These are phyloP conservation scores for Nicotiana sylvestris DNA, from an alignment of 257 asterid species.

Conservation along the genomic window DNA sequence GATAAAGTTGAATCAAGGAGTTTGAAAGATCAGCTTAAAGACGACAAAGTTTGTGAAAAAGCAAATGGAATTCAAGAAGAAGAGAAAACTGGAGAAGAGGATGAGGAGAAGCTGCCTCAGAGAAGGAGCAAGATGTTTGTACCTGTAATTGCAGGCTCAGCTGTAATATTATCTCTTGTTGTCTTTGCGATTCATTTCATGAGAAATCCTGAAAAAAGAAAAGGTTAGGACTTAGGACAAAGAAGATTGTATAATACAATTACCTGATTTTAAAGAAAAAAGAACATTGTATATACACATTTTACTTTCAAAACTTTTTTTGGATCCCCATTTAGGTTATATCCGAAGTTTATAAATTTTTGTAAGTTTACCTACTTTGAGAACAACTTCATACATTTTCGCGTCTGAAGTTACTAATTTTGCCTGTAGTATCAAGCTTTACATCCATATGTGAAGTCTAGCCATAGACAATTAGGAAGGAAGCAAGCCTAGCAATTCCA, in stretches of 20 bases:
- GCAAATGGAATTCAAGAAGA: constrained; percentile 10
- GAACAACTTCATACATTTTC: no score
- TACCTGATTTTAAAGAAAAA: no score
- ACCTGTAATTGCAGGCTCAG: constrained; percentile 78
- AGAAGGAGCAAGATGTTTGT: constrained; percentile 42
- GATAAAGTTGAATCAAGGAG: background rate
- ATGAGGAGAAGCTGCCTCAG: background rate
- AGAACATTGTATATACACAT: background rate
- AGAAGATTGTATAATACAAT: background rate
- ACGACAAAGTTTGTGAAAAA: constrained; percentile 15
- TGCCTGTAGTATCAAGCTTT: no score
- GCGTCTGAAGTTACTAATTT: no score
- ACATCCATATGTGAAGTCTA: no score
- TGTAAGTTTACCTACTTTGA: no score
- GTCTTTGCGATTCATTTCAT: constrained; percentile 55
- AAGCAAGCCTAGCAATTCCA: no score
- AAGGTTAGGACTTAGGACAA: background rate
- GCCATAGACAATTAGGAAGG: no score
- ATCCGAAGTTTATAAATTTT: no score
- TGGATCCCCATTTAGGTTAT: no score
- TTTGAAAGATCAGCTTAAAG: constrained; percentile 1
- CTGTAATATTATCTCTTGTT: constrained; percentile 55
- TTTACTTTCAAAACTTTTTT: background rate
- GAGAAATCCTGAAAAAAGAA: constrained; percentile 23
- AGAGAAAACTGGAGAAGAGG: constrained; percentile 10